phyloP scores from a whole-genome alignment of 331 rosid species.

The Rosa hybrid region DNA sequence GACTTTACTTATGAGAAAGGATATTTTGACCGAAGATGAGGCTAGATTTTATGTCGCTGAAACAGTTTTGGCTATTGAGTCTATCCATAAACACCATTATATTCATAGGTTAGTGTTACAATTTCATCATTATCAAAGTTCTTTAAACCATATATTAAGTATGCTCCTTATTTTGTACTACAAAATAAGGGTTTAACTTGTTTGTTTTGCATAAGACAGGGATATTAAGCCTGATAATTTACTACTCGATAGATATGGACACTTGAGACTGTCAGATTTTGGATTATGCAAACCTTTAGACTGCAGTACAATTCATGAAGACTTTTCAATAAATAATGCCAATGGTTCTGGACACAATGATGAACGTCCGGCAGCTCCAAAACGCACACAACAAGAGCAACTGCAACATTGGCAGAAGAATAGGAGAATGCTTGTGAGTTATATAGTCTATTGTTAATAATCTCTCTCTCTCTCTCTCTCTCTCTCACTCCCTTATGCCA shows the following conservation, averaged over 20 bases:
- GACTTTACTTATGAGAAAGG: slow-evolving; percentile 98
- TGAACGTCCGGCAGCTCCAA: slow-evolving; percentile 55
- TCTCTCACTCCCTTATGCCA: not conserved
- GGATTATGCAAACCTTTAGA: slow-evolving; percentile 98
- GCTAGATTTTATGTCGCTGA: slow-evolving; percentile 92
- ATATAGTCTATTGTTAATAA: slow-evolving; percentile 5
- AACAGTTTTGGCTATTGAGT: slow-evolving; percentile 87
- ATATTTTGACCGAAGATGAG: slow-evolving; percentile 87
- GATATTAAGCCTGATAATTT: slow-evolving; percentile 98
- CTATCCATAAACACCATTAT: slow-evolving; percentile 92
- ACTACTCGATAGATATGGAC: slow-evolving; percentile 92
- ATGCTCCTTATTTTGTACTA: slow-evolving; percentile 13
- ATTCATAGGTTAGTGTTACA: slow-evolving; percentile 69
- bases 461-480: slow-evolving; percentile 11
- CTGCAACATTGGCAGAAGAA: slow-evolving; percentile 94
- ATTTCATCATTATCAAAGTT: slow-evolving; percentile 5
- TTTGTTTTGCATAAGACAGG: slow-evolving; percentile 46
- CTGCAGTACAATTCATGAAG: slow-evolving; percentile 78
- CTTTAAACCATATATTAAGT: slow-evolving; percentile 5
- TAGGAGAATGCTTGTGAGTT: slow-evolving; percentile 90
- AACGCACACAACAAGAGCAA: slow-evolving; percentile 94
- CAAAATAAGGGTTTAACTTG: slow-evolving; percentile 19
- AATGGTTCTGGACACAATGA: slow-evolving; percentile 66
- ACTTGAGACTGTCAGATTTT: slow-evolving; percentile 90
- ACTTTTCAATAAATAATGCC: slow-evolving; percentile 56